Conservation (phyloP, 2,329 filamentous ascomycete genomes). For the Westerdykella aurantiaca region DNA sequence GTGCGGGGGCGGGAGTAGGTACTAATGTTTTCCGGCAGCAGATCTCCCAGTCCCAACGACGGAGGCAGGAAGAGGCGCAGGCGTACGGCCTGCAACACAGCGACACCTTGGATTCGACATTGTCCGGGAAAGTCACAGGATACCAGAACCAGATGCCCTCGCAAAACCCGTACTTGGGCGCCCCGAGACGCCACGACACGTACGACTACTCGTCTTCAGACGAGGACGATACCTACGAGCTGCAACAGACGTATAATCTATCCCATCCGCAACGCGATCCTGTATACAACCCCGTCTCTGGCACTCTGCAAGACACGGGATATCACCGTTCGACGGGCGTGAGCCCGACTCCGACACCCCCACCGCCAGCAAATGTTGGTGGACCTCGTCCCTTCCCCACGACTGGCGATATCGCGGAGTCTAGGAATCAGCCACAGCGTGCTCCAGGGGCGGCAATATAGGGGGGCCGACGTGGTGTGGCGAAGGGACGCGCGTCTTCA, state of each 20-base stretch:
- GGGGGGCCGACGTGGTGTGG: background rate
- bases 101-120: conserved; percentile 18
- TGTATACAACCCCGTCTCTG: conserved; percentile 30
- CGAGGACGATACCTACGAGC: conserved; percentile 34
- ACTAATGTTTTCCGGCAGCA: conserved; percentile 37
- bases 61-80: conserved; percentile 23
- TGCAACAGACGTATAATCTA: conserved; percentile 26
- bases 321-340: conserved; percentile 30
- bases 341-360: conserved; percentile 28
- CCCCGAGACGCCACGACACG: conserved; percentile 26
- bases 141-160: conserved; percentile 31
- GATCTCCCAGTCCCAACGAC: conserved; percentile 34
- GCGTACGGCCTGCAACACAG: conserved; percentile 23
- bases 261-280: conserved; percentile 14
- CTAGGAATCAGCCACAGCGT: conserved; percentile 10
- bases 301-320: conserved; percentile 30
- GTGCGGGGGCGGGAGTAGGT: conserved; percentile 11
- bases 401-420: conserved; percentile 26
- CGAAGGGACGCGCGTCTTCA: background rate
- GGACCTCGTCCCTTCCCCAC: conserved; percentile 9
- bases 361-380: conserved; percentile 16
- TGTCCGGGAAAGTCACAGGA: conserved; percentile 26
- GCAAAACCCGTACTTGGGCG: conserved; percentile 27
- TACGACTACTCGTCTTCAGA: conserved; percentile 38
- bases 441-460: conserved; percentile 2